phyloP scores from a whole-genome alignment of 2,329 filamentous ascomycete species.

The Dryadomyces quercus-mongolicae region DNA sequence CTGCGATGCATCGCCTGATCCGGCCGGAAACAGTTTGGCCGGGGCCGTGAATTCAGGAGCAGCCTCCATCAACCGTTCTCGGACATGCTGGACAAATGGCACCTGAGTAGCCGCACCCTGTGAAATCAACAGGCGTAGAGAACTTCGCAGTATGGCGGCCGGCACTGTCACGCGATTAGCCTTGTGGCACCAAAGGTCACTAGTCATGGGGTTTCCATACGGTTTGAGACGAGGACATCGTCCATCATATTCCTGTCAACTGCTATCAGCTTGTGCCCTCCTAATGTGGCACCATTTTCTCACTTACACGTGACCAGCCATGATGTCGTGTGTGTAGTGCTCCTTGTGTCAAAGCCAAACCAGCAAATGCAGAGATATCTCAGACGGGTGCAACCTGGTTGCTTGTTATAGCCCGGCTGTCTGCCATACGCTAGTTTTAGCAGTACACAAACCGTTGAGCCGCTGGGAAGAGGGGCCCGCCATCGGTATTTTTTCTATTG shows the following conservation, averaged over 20 bases:
- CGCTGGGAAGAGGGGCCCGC: too few relatives aligned
- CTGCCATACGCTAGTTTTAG: neutral
- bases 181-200: neutral
- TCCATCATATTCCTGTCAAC: conserved; percentile 26
- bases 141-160: conserved; percentile 20
- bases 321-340: neutral
- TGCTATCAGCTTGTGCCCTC: neutral
- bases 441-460: neutral
- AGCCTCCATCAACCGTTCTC: conserved; percentile 15
- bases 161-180: conserved; percentile 15
- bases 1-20: conserved; percentile 3
- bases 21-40: conserved; percentile 15
- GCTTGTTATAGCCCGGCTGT: neutral
- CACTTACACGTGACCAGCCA: neutral
- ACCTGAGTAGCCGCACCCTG: conserved; percentile 18
- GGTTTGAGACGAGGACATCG: conserved; percentile 26
- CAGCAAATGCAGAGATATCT: neutral
- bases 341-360: too few relatives aligned
- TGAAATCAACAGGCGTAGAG: conserved; percentile 20
- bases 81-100: conserved; percentile 22
- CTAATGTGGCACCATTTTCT: neutral
- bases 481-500: too few relatives aligned
- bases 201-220: conserved; percentile 11
- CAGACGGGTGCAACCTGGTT: neutral
- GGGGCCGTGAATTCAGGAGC: conserved; percentile 13